Evolutionary conservation across 192 early-diverging fungal genomes (phyloP), one percentile per base, ranked within the genome.

Genomic region (Kickxella alabastrina): DNA sequence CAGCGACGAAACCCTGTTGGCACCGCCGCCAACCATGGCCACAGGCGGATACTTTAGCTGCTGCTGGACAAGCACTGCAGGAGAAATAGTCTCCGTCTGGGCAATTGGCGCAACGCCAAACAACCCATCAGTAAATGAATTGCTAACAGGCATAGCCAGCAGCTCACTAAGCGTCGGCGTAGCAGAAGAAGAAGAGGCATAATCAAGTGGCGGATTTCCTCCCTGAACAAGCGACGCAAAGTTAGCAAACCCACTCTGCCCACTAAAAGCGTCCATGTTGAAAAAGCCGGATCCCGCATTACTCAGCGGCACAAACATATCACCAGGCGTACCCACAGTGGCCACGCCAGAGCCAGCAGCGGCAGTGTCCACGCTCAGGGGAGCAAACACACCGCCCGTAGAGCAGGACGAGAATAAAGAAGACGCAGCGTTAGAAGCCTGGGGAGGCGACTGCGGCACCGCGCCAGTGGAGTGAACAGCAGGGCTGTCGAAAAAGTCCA

Each of bases 241-340:
- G 24, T 47, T 49, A 3, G 52, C 48, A 34, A 62, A 49, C 37
- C 55, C 55, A 28, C 38, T 45, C 35, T 57, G 70, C 10, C 32
- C 41, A 45, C 66, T 57, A 17, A 74, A 54, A 7, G 63, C 44
- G 24, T 74, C 70, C 41, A 62, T 32, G 22, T 35, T 37, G 18
- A 72, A 43, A 1, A 72, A 36, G 18, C 40, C 49, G 15, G 38
- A 34, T 0, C 52, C 29, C 7, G 62, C 5, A 14, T 31, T 37
- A 42, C 41, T 54, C 28, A 74, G 45, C 4, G 70, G 70, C 45
- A 58, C 70, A 58, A 58, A 66, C 70, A 74, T 66, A 23, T 74
- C 70, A 19, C 59, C 51, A 22, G 70, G 62, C 6, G 70, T 66
- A 0, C 45, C 26, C 6, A 43, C 34, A 3, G 18, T 51, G 12